Evolutionary conservation across 2,329 filamentous ascomycete species (phyloP), one percentile per base, ranked within the genome.

Genomic region (Aspergillus fructus): DNA sequence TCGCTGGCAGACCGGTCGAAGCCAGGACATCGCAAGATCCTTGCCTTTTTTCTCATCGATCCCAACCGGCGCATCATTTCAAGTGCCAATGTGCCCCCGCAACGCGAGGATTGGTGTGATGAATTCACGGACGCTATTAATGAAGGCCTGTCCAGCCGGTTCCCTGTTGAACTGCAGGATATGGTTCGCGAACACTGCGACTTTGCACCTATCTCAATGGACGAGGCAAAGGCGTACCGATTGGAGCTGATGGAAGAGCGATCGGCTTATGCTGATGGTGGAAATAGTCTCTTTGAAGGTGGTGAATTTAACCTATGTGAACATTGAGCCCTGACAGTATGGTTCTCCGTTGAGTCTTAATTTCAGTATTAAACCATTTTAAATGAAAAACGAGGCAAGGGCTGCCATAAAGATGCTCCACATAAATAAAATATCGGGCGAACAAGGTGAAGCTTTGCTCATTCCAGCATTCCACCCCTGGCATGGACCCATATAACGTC

Each of bases 111-210:
- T 41, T 60, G 58, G 58, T 58, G 54, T 42, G 33, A 47, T 15
- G 33, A 41, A 8, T 15, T 11, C 7, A 15, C 61, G 24, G 30
- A 45, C 21, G 7, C 61, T 2, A 40, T 62, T 7, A 19, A 51
- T 4, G n/a, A 55, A 9, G 21, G 59, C 11, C 45, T 73, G 17
- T 39, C 46, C n/a, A 17, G 49, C 24, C 37, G 49, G 11, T 43
- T 64, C 2, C 64, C 67, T 13, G 48, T 47, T 11, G 67, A 71
- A 45, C 54, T 76, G 42, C 60, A 68, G 45, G 43, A 64, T 1
- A 70, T 72, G 64, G 50, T 74, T 7, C 47, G 64, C 23, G 57
- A 69, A 5, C 56, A 70, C 51, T 19, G 27, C 1, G 47, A 70
- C 3, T 40, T 62, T 12, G 54, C 51, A 3, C 62, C 62, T 0